Base-by-base conservation (phyloP, 139 green algal species). In the Nannochloris sp. region DNA sequence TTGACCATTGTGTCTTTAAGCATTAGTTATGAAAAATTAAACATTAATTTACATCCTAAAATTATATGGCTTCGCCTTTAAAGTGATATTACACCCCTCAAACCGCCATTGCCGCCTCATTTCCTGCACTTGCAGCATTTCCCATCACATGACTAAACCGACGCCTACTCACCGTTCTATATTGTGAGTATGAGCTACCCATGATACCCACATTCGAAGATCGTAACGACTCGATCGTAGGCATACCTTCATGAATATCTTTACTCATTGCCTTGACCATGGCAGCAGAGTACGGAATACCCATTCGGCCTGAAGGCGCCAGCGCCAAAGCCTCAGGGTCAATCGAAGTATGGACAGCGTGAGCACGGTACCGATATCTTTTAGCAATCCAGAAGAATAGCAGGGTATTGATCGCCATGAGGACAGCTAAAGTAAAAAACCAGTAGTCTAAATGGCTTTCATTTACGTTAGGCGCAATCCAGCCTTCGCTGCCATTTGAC, bases 391-490 rank as follows among this genome's bases (percentile, higher is more conserved):
- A 64, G 9, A 75, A 6, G 48, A 58, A 75, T 4, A 51, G 38
- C 3, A 64, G 14, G 24, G 55, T 8, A 0, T 37, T 42, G 27
- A 67, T 9, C 13, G 53, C 23, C 54, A 70, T 71, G 34, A 64
- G 45, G 23, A 33, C 14, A 34, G 61, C 36, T 25, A 64, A 58
- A 7, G n/a, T 51, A 30, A 62, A 47, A 2, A 64, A 51, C 6
- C 10, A 48, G 47, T 64, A 70, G 5, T 33, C 13, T 34, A 78
- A 66, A 64, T 79, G 72, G 25, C 66, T 65, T 2, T 75, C 3
- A 29, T 79, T 75, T 9, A 75, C 25, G 39, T 79, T 75, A 47
- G 55, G 24, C 0, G 67, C 42, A 13, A 75, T 29, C 48, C 53
- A 64, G 0, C 34, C 64, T 12, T 14, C 14, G 19, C n/a, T 32